Evolutionary conservation across 2,329 filamentous ascomycete species (phyloP).

Genomic region (Stemphylium vesicarium): DNA sequence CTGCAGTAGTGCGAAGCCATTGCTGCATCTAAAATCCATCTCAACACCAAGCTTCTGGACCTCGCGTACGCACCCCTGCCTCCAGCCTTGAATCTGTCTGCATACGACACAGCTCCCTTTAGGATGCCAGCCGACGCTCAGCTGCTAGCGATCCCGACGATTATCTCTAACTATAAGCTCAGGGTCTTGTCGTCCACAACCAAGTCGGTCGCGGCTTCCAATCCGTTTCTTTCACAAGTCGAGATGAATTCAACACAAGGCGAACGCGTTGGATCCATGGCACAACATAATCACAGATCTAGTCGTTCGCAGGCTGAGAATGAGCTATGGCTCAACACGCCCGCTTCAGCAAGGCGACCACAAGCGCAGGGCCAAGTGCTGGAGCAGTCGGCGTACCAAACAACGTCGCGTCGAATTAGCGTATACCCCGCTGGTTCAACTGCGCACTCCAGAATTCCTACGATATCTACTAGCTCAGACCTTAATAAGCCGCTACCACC

Average conservation of each 20-base stretch:
- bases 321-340: constrained; percentile 43
- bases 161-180: constrained; percentile 30
- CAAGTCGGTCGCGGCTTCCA: constrained; percentile 25
- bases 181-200: constrained; percentile 29
- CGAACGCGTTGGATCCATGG: constrained; percentile 28
- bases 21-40: constrained; percentile 34
- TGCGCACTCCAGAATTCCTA: constrained; percentile 12
- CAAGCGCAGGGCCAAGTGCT: constrained; percentile 13
- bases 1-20: constrained; percentile 41
- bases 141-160: constrained; percentile 37
- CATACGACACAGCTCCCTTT: constrained; percentile 30
- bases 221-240: constrained; percentile 25
- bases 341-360: constrained; percentile 23
- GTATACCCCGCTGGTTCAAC: constrained; percentile 22
- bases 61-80: constrained; percentile 30
- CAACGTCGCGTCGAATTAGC: constrained; percentile 34
- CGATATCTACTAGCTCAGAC: constrained; percentile 31
- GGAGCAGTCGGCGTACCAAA: constrained; percentile 39
- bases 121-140: constrained; percentile 41
- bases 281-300: constrained; percentile 23
- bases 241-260: constrained; percentile 14
- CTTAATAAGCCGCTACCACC: constrained; percentile 42
- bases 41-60: constrained; percentile 28
- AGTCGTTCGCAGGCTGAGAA: constrained; percentile 26
- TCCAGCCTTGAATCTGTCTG: constrained; percentile 34